Percentiles rank a stretch among this genome's conserved stretches.
Evolutionary conservation across 768 basidiomycete species (phyloP).

Genomic region (Suillus sp.): DNA sequence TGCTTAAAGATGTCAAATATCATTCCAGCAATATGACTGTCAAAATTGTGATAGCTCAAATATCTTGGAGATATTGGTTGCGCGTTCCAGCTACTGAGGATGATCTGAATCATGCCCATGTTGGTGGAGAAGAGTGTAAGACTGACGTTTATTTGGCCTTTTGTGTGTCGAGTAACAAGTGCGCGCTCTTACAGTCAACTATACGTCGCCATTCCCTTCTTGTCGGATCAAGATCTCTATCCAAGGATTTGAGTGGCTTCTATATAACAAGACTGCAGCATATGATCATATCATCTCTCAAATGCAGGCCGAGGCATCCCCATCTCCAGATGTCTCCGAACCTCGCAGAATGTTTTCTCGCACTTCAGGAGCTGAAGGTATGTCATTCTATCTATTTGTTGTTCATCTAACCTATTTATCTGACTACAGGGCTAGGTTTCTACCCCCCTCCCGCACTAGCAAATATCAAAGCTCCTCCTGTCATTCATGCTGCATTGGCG

Average conservation of each 20-base stretch:
- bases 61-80: slow-evolving; percentile 96
- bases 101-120: slow-evolving; percentile 52
- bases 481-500: slow-evolving; percentile 43
- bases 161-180: slow-evolving; percentile 8
- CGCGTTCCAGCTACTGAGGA: slow-evolving; percentile 76
- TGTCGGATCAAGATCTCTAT: slow-evolving; percentile 82
- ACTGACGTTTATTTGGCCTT: slow-evolving; percentile 12
- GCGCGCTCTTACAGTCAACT: slow-evolving; percentile 34
- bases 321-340: slow-evolving; percentile 27
- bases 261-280: slow-evolving; percentile 88
- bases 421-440: slow-evolving; percentile 14
- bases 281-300: slow-evolving; percentile 86
- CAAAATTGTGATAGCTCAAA: slow-evolving; percentile 77
- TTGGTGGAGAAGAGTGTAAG: slow-evolving; percentile 59
- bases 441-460: slow-evolving; percentile 31
- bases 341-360: slow-evolving; percentile 42
- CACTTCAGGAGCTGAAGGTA: slow-evolving; percentile 44
- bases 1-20: slow-evolving; percentile 86
- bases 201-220: slow-evolving; percentile 44
- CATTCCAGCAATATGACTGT: slow-evolving; percentile 92
- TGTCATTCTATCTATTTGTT: slow-evolving; percentile 9
- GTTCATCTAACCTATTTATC: not conserved
- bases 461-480: slow-evolving; percentile 30
- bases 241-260: slow-evolving; percentile 89
- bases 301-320: slow-evolving; percentile 48